phyloP scores from a whole-genome alignment of 192 early-diverging fungal species.

The Coemansia pectinata region DNA sequence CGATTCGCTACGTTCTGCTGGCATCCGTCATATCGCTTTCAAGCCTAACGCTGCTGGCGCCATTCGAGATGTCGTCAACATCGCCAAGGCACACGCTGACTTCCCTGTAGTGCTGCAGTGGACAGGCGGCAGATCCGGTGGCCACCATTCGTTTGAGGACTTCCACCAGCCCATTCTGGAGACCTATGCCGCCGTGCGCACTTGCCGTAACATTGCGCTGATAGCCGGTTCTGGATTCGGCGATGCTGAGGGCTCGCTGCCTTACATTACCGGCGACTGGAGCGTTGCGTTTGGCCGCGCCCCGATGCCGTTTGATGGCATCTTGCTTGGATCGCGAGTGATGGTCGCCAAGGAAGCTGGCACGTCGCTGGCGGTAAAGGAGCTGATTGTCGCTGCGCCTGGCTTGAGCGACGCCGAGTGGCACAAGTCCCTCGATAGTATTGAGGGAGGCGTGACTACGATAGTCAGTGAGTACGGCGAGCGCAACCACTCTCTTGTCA shows the following conservation, averaged over 20 bases:
- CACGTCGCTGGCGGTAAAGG: slow-evolving; percentile 77
- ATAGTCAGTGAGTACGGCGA: slow-evolving; percentile 91
- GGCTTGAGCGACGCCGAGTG: slow-evolving; percentile 81
- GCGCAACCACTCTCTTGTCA: slow-evolving; percentile 90
- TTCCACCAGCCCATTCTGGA: slow-evolving; percentile 86
- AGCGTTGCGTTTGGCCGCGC: slow-evolving; percentile 73
- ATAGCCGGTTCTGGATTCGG: slow-evolving; percentile 94
- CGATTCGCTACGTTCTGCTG: slow-evolving; percentile 68
- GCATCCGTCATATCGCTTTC: slow-evolving; percentile 79
- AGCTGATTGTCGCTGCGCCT: slow-evolving; percentile 82
- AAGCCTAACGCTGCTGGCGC: slow-evolving; percentile 79
- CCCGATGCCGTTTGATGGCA: slow-evolving; percentile 95
- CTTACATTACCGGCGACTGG: slow-evolving; percentile 96
- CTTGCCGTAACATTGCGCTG: slow-evolving; percentile 75
- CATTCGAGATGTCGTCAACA: slow-evolving; percentile 82
- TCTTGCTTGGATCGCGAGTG: slow-evolving; percentile 90
- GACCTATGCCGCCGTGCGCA: slow-evolving; percentile 69
- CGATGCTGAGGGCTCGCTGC: slow-evolving; percentile 79
- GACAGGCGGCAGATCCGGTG: slow-evolving; percentile 96
- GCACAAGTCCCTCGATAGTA: slow-evolving; percentile 80
- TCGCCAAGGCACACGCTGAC: slow-evolving; percentile 79
- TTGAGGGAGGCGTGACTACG: slow-evolving; percentile 80
- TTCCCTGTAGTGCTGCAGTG: slow-evolving; percentile 94
- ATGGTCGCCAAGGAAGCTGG: slow-evolving; percentile 91
- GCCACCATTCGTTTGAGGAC: slow-evolving; percentile 97